Evolutionary conservation across 805 yeast species (phyloP).

Genomic region (Komagataella phaffii): DNA sequence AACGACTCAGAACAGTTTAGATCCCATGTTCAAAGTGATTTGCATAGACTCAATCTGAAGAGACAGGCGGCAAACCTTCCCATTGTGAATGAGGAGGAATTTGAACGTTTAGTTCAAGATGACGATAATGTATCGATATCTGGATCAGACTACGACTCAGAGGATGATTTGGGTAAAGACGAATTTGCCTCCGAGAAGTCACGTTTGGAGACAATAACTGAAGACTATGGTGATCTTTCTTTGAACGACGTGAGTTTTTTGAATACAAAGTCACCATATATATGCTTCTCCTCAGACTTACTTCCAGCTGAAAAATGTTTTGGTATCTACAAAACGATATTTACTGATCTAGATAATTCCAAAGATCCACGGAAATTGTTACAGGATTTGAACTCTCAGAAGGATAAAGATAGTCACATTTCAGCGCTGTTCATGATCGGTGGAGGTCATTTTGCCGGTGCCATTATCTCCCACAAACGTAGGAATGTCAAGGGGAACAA

Average conservation of each 20-base stretch:
- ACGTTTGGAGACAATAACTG: conserved; percentile 2
- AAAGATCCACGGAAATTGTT: conserved; percentile 37
- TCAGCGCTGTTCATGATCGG: conserved; percentile 90
- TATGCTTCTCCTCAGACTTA: conserved; percentile 38
- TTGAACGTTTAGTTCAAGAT: conserved; percentile 37
- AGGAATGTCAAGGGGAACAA: conserved; percentile 42
- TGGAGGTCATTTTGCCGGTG: conserved; percentile 97
- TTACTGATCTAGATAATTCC: conserved; percentile 25
- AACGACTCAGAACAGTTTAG: conserved; percentile 9
- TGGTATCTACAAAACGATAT: conserved; percentile 56
- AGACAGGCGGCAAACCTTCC: conserved; percentile 30
- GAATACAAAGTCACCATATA: conserved; percentile 59
- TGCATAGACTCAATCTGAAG: conserved; percentile 46
- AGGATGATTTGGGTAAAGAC: conserved; percentile 7
- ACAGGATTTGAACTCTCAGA: conserved; percentile 18
- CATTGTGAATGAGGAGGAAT: conserved; percentile 40
- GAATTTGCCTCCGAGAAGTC: conserved; percentile 8
- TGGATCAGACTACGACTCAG: conserved; percentile 33
- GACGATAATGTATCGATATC: conserved; percentile 41
- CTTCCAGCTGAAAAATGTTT: conserved; percentile 35
- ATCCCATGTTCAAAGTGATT: conserved; percentile 43
- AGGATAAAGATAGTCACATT: conserved; percentile 8
- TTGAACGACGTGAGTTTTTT: conserved; percentile 31
- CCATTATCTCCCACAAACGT: conserved; percentile 67
- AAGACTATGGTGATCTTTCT: conserved; percentile 6